Base-by-base conservation (phyloP, 495 filamentous ascomycete species). In the Neurospora sp. region DNA sequence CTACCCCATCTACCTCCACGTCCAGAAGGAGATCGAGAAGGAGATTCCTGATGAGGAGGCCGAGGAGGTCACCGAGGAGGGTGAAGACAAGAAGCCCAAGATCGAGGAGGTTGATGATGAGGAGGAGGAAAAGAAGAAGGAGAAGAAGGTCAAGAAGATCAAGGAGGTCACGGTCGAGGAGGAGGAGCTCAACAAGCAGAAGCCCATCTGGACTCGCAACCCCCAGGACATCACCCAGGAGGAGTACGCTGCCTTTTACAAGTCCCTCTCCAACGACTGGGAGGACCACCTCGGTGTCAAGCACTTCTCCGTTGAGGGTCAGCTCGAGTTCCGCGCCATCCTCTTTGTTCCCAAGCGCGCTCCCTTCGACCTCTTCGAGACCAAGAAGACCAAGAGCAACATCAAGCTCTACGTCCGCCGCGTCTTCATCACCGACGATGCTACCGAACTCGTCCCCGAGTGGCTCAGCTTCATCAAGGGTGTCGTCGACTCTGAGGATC, bases 321-420 rank as follows among this genome's bases (percentile, higher is more conserved):
- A 99, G 87, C 94, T 99, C 75, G 96, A 99, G 87, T 99, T 99
- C 93, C 94, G 94, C 76, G 96, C 96, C 76, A 97, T 99, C 84
- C 94, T 99, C 79, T 99, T 96, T 88, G 94, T 99, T 59, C 96
- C 96, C 83, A 99, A 99, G 92, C 96, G 96, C 80, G 96, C 96
- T 84, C 96, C 96, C 76, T 99, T 99, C 85, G 96, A 99, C 80
- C 93, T 99, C 72, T 99, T 99, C 86, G 96, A 99, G 91, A 97
- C 96, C 77, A 99, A 99, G 92, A 96, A 97, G 91, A 97, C 94
- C 81, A 99, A 99, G 93, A 98, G 98, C 90, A 99, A 99, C 92
- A 98, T 99, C 89, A 99, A 99, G 89, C 91, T 99, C 79, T 99
- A 99, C 85, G 96, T 99, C 78, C 96, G 96, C 84, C 96, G 96